A percentile compares a stretch with the other conserved stretches of the same genome.
Conservation (phyloP, 2,329 filamentous ascomycete genomes). For the Aspergillus tubingensis region DNA sequence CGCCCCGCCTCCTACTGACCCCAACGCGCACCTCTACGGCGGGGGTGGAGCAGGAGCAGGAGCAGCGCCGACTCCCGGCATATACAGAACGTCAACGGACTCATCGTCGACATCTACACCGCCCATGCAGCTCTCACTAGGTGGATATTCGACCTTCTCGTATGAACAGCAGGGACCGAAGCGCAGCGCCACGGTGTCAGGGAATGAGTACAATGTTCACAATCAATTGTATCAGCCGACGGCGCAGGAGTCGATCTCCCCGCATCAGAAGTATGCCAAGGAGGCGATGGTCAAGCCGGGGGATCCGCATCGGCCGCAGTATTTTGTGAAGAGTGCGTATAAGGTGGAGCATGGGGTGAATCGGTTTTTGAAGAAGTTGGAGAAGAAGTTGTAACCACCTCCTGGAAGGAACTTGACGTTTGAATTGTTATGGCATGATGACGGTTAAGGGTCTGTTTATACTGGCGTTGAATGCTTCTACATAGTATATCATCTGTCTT, state of each 20-base stretch:
- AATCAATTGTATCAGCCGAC: conserved; percentile 51
- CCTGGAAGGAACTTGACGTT: background rate
- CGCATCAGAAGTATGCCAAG: conserved; percentile 39
- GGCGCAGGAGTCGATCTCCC: conserved; percentile 41
- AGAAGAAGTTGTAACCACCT: conserved; percentile 39
- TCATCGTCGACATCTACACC: conserved; percentile 28
- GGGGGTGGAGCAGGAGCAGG: background rate
- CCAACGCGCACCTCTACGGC: conserved; percentile 39
- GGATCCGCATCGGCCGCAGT: conserved; percentile 36
- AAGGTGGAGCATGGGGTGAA: conserved; percentile 48
- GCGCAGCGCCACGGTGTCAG: conserved; percentile 17
- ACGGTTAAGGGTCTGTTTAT: too few species aligned
- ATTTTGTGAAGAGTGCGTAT: conserved; percentile 40
- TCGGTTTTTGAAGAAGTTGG: conserved; percentile 48
- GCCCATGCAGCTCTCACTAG: conserved; percentile 22
- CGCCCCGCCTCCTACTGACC: conserved; percentile 35
- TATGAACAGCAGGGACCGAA: conserved; percentile 39
- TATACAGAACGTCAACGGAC: background rate
- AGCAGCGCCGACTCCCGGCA: too few species aligned
- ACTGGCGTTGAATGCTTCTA: too few species aligned
- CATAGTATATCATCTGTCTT: too few species aligned
- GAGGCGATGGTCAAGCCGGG: conserved; percentile 36
- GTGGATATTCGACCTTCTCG: conserved; percentile 46
- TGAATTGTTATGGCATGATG: too few species aligned
- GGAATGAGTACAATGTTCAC: conserved; percentile 47